Evolutionary conservation across 2,329 filamentous ascomycete genomes (phyloP), one percentile per base, ranked within the genome.

Genomic region (Colletotrichum karsti): DNA sequence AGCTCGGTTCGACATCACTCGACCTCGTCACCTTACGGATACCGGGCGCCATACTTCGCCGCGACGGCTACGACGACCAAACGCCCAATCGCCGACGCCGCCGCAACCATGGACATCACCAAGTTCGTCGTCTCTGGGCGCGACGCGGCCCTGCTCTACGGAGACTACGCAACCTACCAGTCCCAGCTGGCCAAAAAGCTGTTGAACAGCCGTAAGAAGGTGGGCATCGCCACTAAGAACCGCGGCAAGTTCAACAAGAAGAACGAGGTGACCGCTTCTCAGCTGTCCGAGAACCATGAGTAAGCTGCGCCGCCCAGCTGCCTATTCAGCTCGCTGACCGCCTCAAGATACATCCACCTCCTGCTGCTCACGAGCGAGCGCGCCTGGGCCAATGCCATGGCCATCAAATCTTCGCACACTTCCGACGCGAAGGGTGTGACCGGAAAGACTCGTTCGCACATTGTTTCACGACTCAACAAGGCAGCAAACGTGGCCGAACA

Each of bases 321-420:
- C 33, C n/a, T 26, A 51, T n/a, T 28, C 48, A 46, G 30, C 62
- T 70, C 41, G 69, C 61, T 56, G 30, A 53, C 66, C 72, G 44
- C 67, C 15, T 50, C 37, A 73, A 97, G 93, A 79, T 93, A 91
- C 80, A 88, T 91, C 54, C 87, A 92, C 72, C 85, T 98, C n/a
- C 85, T 95, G 33, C 86, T 99, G 63, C 89, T 98, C 75, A 93
- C 90, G 41, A 91, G 95, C 69, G 96, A 99, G 83, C 89, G 96
- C 71, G 93, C 95, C 57, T 98, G 94, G 93, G 95, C 96, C 39
- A 92, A 97, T 79, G 95, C 95, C 65, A 97, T 98, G 94, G 90
- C 92, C 77, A 94, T 98, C 87, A 98, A 97, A 81, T 88, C 93
- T 4, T 84, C 89, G 20, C 93, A 97, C 77, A 89, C 93, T 41